Conservation (phyloP, 192 early-diverging fungal species). For the Mortierella alpina region DNA sequence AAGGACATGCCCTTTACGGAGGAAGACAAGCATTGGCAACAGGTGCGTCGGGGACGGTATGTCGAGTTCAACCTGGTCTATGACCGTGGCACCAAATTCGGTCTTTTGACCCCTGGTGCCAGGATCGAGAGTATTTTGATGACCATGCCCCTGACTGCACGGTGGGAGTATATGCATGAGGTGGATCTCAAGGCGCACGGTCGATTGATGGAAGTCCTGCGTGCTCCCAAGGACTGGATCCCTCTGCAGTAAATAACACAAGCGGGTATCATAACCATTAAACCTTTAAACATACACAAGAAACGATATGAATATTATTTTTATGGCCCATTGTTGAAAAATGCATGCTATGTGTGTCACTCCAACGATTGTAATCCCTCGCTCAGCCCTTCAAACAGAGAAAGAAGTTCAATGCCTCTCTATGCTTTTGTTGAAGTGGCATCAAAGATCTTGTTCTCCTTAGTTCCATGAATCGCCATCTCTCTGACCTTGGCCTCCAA, state of each 20-base stretch:
- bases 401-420: neutral
- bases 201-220: slow-evolving; percentile 81
- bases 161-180: slow-evolving; percentile 94
- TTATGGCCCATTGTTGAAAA: neutral
- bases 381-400: neutral
- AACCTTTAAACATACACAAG: neutral
- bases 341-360: neutral
- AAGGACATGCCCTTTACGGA: slow-evolving; percentile 82
- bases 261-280: neutral
- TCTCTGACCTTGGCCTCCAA: slow-evolving; percentile 37
- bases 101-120: slow-evolving; percentile 93
- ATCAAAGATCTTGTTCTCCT: slow-evolving; percentile 44
- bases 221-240: slow-evolving; percentile 85
- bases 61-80: slow-evolving; percentile 98
- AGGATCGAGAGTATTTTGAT: slow-evolving; percentile 96
- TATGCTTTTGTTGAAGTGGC: slow-evolving; percentile 48
- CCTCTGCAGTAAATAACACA: slow-evolving; percentile 11
- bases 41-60: slow-evolving; percentile 93
- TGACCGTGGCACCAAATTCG: slow-evolving; percentile 99
- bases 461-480: slow-evolving; percentile 15
- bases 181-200: slow-evolving; percentile 74
- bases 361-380: neutral
- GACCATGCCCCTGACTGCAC: slow-evolving; percentile 91
- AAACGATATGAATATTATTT: neutral
- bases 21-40: slow-evolving; percentile 92